A percentile compares a stretch with the other conserved stretches of the same genome.
phyloP scores from a whole-genome alignment of 768 basidiomycete genomes.

The Boletus rufocinnamomeus region DNA sequence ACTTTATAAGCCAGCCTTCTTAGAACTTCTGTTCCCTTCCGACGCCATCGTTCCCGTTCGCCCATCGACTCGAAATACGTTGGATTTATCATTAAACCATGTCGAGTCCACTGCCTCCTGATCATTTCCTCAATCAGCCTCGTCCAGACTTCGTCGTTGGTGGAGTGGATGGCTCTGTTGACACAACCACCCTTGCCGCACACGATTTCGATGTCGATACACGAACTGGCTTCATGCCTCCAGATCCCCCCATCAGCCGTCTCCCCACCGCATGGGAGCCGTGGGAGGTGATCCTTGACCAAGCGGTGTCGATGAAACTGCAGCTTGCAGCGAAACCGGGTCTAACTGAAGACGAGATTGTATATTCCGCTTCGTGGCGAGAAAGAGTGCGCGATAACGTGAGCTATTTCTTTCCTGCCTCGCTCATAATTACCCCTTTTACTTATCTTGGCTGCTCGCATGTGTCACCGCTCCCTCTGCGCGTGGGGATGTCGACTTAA shows the following conservation, averaged over 20 bases:
- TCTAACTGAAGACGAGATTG: conserved; percentile 38
- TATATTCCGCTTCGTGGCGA: conserved; percentile 56
- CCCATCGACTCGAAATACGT: background rate
- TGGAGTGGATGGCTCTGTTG: conserved; percentile 32
- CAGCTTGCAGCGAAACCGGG: conserved; percentile 54
- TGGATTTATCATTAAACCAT: conserved; percentile 2
- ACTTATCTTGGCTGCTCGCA: background rate
- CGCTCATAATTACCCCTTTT: background rate
- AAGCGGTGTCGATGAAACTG: conserved; percentile 49
- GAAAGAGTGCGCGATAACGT: conserved; percentile 49
- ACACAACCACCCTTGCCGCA: conserved; percentile 69
- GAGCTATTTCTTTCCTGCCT: conserved; percentile 10
- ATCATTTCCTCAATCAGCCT: conserved; percentile 39
- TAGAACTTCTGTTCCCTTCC: background rate
- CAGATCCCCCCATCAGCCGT: conserved; percentile 63
- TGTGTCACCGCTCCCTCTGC: background rate
- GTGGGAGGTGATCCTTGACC: conserved; percentile 70
- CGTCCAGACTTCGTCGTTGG: conserved; percentile 35
- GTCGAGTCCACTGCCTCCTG: conserved; percentile 18
- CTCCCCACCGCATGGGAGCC: conserved; percentile 63
- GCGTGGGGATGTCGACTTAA: background rate
- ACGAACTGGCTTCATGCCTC: conserved; percentile 89
- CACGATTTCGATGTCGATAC: conserved; percentile 94
- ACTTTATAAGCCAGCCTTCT: background rate
- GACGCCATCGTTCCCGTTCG: background rate